Conservation (phyloP, 257 asterid genomes). For the Apocynum venetum region DNA sequence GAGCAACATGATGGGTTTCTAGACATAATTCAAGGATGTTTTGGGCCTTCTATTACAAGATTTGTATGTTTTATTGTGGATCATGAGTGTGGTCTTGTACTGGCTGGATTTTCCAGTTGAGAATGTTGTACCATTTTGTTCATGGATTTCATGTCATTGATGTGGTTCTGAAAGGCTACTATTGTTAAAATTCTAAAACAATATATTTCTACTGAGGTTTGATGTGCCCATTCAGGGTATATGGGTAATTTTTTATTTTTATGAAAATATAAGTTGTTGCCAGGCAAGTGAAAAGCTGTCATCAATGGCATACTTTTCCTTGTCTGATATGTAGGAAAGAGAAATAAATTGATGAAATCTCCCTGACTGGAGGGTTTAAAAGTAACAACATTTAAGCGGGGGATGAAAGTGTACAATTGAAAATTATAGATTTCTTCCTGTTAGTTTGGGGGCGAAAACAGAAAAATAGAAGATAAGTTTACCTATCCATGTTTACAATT, state of each 20-base stretch:
- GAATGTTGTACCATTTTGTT: neutral
- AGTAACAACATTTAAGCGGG: neutral
- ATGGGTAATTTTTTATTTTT: neutral
- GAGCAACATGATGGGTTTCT: neutral
- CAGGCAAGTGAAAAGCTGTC: neutral
- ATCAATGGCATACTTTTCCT: neutral
- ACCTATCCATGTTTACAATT: neutral
- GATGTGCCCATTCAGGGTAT: neutral
- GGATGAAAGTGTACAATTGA: neutral
- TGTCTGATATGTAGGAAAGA: neutral
- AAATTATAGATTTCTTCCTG: neutral
- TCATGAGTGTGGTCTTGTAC: neutral
- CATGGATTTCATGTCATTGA: neutral
- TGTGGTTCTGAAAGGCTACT: neutral
- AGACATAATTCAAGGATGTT: neutral
- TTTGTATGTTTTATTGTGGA: neutral
- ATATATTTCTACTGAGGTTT: neutral
- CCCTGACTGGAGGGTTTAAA: neutral
- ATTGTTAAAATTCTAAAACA: neutral
- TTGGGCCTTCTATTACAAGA: too few species aligned
- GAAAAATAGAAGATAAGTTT: neutral
- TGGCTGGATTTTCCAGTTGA: neutral
- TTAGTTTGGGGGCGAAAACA: neutral
- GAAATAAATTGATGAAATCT: neutral
- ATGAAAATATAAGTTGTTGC: neutral